Percentiles rank a stretch among this genome's conserved stretches.
These are phyloP conservation scores for Marasmius fiardii DNA, from an alignment of 1,284 basidiomycete species.

Conservation along the genomic window DNA sequence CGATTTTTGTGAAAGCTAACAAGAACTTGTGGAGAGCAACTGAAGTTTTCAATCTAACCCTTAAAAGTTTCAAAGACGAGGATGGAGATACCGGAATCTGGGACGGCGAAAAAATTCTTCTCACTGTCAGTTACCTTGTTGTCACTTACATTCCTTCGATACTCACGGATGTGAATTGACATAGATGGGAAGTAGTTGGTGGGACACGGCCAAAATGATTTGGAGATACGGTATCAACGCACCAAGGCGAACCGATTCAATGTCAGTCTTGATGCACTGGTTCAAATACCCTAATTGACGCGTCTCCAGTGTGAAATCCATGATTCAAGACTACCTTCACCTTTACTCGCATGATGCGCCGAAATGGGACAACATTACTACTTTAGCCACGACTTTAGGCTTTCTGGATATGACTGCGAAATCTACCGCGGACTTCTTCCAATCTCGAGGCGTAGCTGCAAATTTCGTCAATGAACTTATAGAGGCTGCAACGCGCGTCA, in stretches of 20 bases:
- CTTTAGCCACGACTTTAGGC: constrained; percentile 51
- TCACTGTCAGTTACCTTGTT: constrained; percentile 45
- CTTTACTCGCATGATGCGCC: constrained; percentile 63
- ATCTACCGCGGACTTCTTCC: constrained; percentile 61
- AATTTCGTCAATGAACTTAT: constrained; percentile 77
- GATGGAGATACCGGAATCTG: constrained; percentile 65
- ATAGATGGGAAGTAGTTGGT: constrained; percentile 50
- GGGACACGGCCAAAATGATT: constrained; percentile 68
- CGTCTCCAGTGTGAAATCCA: constrained; percentile 48
- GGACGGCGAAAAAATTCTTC: constrained; percentile 77
- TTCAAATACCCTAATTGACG: constrained; percentile 3
- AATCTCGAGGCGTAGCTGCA: constrained; percentile 50
- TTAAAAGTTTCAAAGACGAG: constrained; percentile 50
- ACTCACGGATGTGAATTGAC: neutral
- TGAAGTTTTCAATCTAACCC: constrained; percentile 74
- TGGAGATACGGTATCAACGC: constrained; percentile 82
- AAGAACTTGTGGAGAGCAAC: constrained; percentile 81
- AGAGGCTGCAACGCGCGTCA: constrained; percentile 83
- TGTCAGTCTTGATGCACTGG: constrained; percentile 39
- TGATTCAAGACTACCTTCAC: constrained; percentile 51
- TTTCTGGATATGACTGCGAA: constrained; percentile 51
- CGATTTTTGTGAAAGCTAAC: constrained; percentile 84
- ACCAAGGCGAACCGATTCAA: constrained; percentile 52
- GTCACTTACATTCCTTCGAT: constrained; percentile 23
- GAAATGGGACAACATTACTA: constrained; percentile 62